Base-by-base conservation (phyloP, 345 rosid genomes). In the Erucastrum elatum region DNA sequence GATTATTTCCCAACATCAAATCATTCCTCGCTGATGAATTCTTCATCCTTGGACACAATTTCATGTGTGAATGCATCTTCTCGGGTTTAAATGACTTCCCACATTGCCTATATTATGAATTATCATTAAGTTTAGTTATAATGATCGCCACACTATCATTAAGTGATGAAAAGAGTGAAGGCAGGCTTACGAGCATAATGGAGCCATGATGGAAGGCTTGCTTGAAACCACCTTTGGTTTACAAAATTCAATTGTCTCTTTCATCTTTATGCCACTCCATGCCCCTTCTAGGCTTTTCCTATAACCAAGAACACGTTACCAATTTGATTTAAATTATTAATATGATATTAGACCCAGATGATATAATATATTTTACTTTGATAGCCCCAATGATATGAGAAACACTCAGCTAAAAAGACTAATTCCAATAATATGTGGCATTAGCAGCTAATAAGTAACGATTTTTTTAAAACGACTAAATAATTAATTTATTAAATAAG, bases 21-120 rank as follows among this genome's bases (percentile, higher is more conserved):
- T 74, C 71, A 55, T 35, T 53, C 72, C 64, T 85, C 0, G 77
- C 46, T 0, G 73, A 72, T 51, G 71, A 64, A 27, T 53, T 64
- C 78, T 84, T 91, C 83, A 81, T 77, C 76, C 92, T 92, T 76
- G 68, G 81, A 76, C 95, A 92, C 8, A 85, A 60, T 79, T 84
- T 87, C 97, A 92, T 92, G 81, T 92, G 93, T 8, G 86, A 78
- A 77, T 89, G 89, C 87, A 89, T 37, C 80, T 85, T 92, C 83
- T 90, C 92, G 0, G 97, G 97, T 80, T 78, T 89, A 66, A 92
- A 92, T 9, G 81, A 33, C 85, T 90, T 88, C 58, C 91, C 87
- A 70, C 97, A 90, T 79, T 88, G 97, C 89, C 97, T 92, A 83
- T 55, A 55, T 55, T 66, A 71, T 71, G 13, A 71, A 35, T 10